Conservation (phyloP, 331 rosid genomes). For the Acacia pycnantha region DNA sequence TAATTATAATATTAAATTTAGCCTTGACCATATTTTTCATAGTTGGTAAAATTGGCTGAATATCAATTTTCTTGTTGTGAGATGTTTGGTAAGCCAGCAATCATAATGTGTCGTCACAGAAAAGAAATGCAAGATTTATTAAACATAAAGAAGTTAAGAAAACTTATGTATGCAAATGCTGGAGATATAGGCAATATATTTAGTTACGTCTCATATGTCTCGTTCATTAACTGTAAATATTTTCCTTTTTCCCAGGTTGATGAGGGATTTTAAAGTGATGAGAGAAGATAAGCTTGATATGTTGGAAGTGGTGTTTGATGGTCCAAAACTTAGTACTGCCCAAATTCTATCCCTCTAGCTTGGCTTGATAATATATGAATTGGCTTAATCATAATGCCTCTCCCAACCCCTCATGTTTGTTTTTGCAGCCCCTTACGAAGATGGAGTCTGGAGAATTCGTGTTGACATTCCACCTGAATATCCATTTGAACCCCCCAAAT, state of each 20-base stretch:
- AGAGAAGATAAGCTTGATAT: not conserved
- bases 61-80: too few species aligned
- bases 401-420: constrained; percentile 21
- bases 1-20: too few species aligned
- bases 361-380: not conserved
- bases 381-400: too few species aligned
- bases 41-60: too few species aligned
- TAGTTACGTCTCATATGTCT: too few species aligned
- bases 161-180: too few species aligned
- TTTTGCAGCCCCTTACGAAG: constrained; percentile 74
- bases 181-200: too few species aligned
- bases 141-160: too few species aligned
- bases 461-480: constrained; percentile 93
- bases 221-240: not conserved
- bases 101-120: not conserved
- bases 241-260: not conserved
- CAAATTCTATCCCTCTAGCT: not conserved
- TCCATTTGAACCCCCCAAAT: constrained; percentile 83
- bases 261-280: not conserved
- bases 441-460: constrained; percentile 86
- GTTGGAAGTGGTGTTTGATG: not conserved
- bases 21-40: too few species aligned
- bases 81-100: not conserved
- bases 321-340: not conserved
- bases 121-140: too few species aligned